A percentile compares a stretch with the other conserved stretches of the same genome.
Conservation (phyloP, 805 yeast species). For the Cyberlindnera saturnus region DNA sequence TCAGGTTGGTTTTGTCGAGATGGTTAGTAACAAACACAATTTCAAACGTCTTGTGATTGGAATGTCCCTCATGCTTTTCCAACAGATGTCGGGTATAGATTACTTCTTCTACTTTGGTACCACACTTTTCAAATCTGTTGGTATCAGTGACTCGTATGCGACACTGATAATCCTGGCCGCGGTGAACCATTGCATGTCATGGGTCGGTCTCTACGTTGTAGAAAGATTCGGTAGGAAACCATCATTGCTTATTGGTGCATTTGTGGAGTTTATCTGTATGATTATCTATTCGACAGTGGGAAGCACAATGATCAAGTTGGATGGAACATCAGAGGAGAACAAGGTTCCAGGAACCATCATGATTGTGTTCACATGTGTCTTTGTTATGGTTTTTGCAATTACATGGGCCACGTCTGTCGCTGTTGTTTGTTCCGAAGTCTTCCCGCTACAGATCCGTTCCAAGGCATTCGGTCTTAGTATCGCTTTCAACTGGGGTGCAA, state of each 20-base stretch:
- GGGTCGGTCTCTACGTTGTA: constrained; percentile 40
- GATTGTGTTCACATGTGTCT: constrained; percentile 49
- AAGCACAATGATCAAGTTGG: constrained; percentile 31
- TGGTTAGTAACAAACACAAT: constrained; percentile 29
- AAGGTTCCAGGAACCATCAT: constrained; percentile 43
- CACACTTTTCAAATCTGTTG: constrained; percentile 48
- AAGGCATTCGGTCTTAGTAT: constrained; percentile 49
- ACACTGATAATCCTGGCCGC: constrained; percentile 50
- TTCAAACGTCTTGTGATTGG: constrained; percentile 45
- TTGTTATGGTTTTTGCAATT: constrained; percentile 44
- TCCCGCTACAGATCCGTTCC: constrained; percentile 55
- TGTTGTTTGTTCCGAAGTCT: constrained; percentile 41
- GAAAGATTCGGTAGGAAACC: constrained; percentile 44
- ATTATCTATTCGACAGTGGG: constrained; percentile 45
- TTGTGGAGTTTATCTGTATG: constrained; percentile 45
- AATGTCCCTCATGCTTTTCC: constrained; percentile 48
- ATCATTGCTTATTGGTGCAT: constrained; percentile 34
- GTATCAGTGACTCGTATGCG: constrained; percentile 46
- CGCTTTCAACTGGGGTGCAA: constrained; percentile 46
- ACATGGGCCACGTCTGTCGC: constrained; percentile 54
- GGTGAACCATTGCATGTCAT: constrained; percentile 46
- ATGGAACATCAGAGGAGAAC: constrained; percentile 20
- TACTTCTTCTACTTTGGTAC: constrained; percentile 65
- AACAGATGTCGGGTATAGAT: constrained; percentile 61
- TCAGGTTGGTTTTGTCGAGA: constrained; percentile 41